Conservation (phyloP, 768 basidiomycete species). For the Collybia nuda region DNA sequence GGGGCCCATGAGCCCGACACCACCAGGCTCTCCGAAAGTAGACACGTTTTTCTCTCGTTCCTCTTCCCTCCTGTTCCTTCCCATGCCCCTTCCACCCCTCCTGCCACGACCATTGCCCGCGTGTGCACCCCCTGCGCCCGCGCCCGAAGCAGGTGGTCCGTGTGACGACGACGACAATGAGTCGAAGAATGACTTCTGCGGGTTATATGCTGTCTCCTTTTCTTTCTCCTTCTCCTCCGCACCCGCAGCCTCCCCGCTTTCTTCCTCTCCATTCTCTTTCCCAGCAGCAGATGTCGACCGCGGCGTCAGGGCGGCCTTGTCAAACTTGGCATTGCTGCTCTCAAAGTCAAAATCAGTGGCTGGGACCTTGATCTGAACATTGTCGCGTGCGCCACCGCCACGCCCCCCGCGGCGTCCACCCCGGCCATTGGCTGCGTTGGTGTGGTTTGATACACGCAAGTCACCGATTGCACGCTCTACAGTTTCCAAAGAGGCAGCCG, state of each 20-base stretch:
- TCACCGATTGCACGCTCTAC: slow-evolving; percentile 56
- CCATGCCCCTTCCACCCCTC: slow-evolving; percentile 48
- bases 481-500: slow-evolving; percentile 72
- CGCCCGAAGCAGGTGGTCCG: slow-evolving; percentile 10
- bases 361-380: slow-evolving; percentile 62
- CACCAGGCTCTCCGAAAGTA: slow-evolving; percentile 86
- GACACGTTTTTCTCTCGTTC: slow-evolving; percentile 83
- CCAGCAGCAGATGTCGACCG: slow-evolving; percentile 16
- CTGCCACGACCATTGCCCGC: slow-evolving; percentile 39
- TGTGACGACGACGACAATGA: slow-evolving; percentile 46
- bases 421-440: slow-evolving; percentile 10
- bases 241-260: slow-evolving; percentile 28
- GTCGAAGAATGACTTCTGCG: slow-evolving; percentile 81
- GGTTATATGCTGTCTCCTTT: slow-evolving; percentile 61
- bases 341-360: slow-evolving; percentile 82
- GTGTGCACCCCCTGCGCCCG: slow-evolving; percentile 23
- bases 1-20: slow-evolving; percentile 74
- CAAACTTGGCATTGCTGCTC: slow-evolving; percentile 75
- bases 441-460: slow-evolving; percentile 39
- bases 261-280: slow-evolving; percentile 25
- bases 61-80: slow-evolving; percentile 74
- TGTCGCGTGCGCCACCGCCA: slow-evolving; percentile 19
- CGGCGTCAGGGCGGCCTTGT: slow-evolving; percentile 60
- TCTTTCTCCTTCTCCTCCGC: slow-evolving; percentile 36
- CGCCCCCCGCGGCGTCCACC: slow-evolving; percentile 18